Conservation (phyloP, 2,329 filamentous ascomycete genomes). For the Harringtonia lauricola region DNA sequence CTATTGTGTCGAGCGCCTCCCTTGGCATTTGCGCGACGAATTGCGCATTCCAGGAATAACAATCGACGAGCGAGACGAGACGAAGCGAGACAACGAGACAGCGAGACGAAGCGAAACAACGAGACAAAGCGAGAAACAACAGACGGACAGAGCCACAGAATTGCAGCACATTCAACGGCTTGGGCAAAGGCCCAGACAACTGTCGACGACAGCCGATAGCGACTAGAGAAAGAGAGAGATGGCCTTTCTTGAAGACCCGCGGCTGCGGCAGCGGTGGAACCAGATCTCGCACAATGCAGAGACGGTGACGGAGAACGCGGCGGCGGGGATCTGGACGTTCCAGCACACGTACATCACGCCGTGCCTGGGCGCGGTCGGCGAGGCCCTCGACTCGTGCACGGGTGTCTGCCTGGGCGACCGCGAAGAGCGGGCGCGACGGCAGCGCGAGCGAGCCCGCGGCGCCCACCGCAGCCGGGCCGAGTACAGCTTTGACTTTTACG, state of each 20-base stretch:
- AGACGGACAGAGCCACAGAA: too few relatives aligned
- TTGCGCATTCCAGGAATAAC: too few relatives aligned
- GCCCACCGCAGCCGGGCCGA: conserved; percentile 53
- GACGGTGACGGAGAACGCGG: conserved; percentile 80
- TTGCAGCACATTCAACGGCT: too few relatives aligned
- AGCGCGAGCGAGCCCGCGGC: conserved; percentile 48
- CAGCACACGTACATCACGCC: conserved; percentile 77
- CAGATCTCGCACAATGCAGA: conserved; percentile 78
- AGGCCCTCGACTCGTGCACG: conserved; percentile 62
- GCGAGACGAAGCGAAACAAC: too few relatives aligned
- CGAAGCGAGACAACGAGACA: too few relatives aligned
- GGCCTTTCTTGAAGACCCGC: conserved; percentile 63
- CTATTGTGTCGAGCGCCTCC: too few relatives aligned
- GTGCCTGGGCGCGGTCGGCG: conserved; percentile 58
- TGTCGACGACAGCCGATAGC: too few relatives aligned
- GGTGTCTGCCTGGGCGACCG: conserved; percentile 59
- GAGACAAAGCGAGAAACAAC: too few relatives aligned
- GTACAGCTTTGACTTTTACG: conserved; percentile 91
- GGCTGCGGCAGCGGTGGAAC: conserved; percentile 87
- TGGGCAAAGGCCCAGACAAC: too few relatives aligned
- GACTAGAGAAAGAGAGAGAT: too few relatives aligned
- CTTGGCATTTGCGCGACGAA: too few relatives aligned
- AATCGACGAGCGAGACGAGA: too few relatives aligned
- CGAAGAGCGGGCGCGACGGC: conserved; percentile 62
- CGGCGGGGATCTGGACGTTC: conserved; percentile 81